Base-by-base conservation (phyloP, 352 stramenopile species). In the Globisporangium rhizosaccharum region DNA sequence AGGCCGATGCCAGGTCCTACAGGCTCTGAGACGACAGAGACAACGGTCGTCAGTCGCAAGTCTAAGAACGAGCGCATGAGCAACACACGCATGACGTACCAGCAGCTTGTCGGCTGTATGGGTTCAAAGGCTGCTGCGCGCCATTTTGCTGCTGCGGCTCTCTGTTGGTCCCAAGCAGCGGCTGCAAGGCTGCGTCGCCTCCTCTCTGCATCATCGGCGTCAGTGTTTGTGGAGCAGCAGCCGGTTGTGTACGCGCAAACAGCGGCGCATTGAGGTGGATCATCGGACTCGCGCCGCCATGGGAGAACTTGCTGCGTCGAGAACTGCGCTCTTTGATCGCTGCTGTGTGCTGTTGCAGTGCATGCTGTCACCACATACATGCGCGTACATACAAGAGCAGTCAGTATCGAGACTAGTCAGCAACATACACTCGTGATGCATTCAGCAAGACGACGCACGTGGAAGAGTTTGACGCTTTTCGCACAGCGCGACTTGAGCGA, bases 401-500 rank as follows among this genome's bases (percentile, higher is more conserved):
- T 49, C n/a, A 49, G 20, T 26, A 30, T 6, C 12, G 17, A 20
- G 8, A 33, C 51, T 39, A 60, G 20, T 41, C 25, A 9, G n/a
- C 14, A 41, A 58, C 42, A 57, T 5, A 11, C 52, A 12, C 50
- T 2, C 23, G 46, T 17, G n/a, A 39, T 26, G n/a, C 44, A 49
- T 10, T 33, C 5, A 28, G 11, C 3, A 1, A 12, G 9, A 20
- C 5, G 9, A 72, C 76, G 42, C 61, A 91, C 84, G 57, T 93
- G 84, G 53, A 94, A 90, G 26, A 73, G 68, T 62, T 91, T 90
- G 47, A 79, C 79, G 60, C 79, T 91, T 62, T 90, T 92, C 50
- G 85, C 82, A 54, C 81, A 92, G 47, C 85, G 80, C 48, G 77
- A 68, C 65, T 94, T 92, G 51, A 94, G 73, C 53, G 81, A 92